These are phyloP conservation scores for Betula pendula DNA, from an alignment of 306 rosid species.

Conservation along the genomic window DNA sequence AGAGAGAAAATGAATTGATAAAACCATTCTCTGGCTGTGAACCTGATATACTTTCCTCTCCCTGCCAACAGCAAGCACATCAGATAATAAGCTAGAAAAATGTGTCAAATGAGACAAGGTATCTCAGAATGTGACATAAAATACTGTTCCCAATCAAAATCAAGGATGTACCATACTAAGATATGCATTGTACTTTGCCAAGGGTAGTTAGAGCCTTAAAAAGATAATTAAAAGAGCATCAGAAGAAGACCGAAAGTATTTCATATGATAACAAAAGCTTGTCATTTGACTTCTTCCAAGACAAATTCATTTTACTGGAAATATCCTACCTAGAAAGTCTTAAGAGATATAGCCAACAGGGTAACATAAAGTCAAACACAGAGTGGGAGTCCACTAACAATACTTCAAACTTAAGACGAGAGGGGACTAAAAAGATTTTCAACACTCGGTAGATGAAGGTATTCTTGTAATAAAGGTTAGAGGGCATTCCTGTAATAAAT, in stretches of 20 bases:
- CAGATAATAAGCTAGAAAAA: slow-evolving; percentile 21
- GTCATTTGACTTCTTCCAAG: not conserved
- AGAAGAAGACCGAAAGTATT: not conserved
- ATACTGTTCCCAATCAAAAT: slow-evolving; percentile 8
- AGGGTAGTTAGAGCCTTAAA: not conserved
- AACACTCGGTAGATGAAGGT: not conserved
- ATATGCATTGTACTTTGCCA: not conserved
- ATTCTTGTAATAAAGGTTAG: not conserved
- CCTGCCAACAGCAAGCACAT: slow-evolving; percentile 48
- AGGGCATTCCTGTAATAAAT: too few relatives aligned
- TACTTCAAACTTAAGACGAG: not conserved
- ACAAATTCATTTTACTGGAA: not conserved
- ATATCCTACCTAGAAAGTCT: not conserved
- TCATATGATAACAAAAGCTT: not conserved
- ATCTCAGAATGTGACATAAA: not conserved
- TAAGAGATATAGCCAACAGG: not conserved
- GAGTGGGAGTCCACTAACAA: not conserved
- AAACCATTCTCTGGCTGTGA: slow-evolving; percentile 67
- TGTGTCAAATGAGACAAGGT: slow-evolving; percentile 16
- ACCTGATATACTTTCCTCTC: slow-evolving; percentile 47
- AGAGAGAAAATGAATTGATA: slow-evolving; percentile 56
- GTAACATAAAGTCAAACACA: not conserved
- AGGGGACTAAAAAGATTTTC: not conserved
- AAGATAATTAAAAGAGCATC: not conserved
- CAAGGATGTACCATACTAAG: not conserved